Conservation (phyloP, 2,329 filamentous ascomycete genomes). For the Colletotrichum plurivorum region DNA sequence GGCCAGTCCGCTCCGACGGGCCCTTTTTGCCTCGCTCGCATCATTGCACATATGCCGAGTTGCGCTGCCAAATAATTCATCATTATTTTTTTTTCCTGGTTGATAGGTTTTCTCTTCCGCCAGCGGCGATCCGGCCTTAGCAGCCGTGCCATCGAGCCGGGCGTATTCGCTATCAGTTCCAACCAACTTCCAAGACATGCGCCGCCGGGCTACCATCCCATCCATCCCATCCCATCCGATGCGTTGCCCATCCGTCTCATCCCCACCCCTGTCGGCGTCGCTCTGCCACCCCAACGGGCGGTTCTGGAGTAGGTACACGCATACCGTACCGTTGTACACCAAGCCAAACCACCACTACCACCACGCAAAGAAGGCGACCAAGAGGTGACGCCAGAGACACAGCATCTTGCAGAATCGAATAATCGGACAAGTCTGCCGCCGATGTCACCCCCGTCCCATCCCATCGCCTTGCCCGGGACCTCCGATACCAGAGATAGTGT, state of each 20-base stretch:
- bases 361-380: neutral
- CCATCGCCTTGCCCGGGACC: neutral
- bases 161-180: slow-evolving; percentile 25
- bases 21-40: slow-evolving; percentile 25
- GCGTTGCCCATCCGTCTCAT: neutral
- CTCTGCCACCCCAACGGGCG: slow-evolving; percentile 8
- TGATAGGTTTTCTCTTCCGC: neutral
- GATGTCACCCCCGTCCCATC: slow-evolving; percentile 28
- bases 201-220: neutral
- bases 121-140: slow-evolving; percentile 21
- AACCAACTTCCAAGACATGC: slow-evolving; percentile 25
- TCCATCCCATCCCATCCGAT: slow-evolving; percentile 17
- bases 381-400: slow-evolving; percentile 37
- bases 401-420: slow-evolving; percentile 38
- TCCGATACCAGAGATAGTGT: slow-evolving; percentile 21
- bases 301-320: no score
- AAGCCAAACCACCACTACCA: slow-evolving; percentile 7
- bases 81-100: neutral
- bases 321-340: slow-evolving; percentile 5
- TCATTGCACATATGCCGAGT: slow-evolving; percentile 1
- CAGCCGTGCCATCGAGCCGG: slow-evolving; percentile 16
- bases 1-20: neutral
- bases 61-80: neutral
- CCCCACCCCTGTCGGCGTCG: neutral
- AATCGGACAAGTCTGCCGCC: slow-evolving; percentile 18